A percentile compares a stretch with the other conserved stretches of the same genome.
phyloP scores from a whole-genome alignment of 805 yeast species.

The Hanseniaspora opuntiae region DNA sequence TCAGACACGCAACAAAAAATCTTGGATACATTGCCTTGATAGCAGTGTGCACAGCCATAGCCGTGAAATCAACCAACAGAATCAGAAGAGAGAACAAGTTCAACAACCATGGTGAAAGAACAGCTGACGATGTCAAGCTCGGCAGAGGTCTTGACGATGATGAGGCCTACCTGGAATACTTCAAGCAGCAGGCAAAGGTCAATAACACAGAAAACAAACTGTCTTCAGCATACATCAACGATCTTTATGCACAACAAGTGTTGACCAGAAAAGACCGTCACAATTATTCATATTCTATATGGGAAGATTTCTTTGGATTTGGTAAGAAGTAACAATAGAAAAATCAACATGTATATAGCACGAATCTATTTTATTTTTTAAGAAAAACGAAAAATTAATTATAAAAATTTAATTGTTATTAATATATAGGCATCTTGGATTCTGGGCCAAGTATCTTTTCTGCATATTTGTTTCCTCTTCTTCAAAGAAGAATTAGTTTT shows the following conservation, averaged over 20 bases:
- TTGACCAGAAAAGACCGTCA: conserved; percentile 1
- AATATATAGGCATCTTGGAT: background rate
- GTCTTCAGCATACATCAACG: background rate
- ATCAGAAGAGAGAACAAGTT: conserved; percentile 10
- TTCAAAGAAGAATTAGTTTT: conserved; percentile 14
- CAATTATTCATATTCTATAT: conserved; percentile 1
- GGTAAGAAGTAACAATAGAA: background rate
- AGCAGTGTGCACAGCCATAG: background rate
- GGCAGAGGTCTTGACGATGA: conserved; percentile 8
- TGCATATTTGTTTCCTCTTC: too few species aligned
- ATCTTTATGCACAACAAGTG: background rate
- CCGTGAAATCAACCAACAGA: conserved; percentile 5
- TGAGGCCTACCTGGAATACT: conserved; percentile 8
- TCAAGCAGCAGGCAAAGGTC: conserved; percentile 1
- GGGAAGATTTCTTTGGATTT: conserved; percentile 9
- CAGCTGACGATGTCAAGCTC: background rate
- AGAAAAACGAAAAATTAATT: background rate
- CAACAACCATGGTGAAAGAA: conserved; percentile 2
- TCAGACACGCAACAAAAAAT: conserved; percentile 4
- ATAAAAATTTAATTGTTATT: background rate
- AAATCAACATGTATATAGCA: background rate
- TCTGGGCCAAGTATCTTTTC: too few species aligned
- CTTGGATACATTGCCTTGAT: conserved; percentile 1
- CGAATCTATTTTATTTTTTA: background rate
- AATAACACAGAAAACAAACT: background rate